These are phyloP conservation scores for Sugiyamaella valdiviana DNA, from an alignment of 805 yeast species.

Conservation along the genomic window DNA sequence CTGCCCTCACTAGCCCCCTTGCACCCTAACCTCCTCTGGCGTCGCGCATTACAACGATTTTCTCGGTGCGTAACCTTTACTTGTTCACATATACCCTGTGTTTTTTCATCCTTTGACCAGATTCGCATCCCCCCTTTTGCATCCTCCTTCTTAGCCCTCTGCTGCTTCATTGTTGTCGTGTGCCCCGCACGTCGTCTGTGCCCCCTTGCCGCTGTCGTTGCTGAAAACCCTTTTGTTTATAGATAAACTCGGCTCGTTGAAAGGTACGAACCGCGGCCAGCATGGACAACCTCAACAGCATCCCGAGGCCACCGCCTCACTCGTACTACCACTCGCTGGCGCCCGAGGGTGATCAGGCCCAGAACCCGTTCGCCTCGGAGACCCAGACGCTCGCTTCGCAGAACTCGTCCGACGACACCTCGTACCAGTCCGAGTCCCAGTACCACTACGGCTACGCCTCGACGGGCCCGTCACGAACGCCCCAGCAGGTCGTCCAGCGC, in stretches of 20 bases:
- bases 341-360: conserved; percentile 10
- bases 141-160: not conserved
- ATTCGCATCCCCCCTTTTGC: not conserved
- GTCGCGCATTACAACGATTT: not conserved
- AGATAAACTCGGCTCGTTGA: no score
- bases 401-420: conserved; percentile 16
- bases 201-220: not conserved
- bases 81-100: not conserved
- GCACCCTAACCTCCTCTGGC: no score
- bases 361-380: conserved; percentile 29
- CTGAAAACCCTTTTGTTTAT: not conserved
- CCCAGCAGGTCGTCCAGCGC: conserved; percentile 11
- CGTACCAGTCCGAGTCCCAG: conserved; percentile 1
- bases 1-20: no score
- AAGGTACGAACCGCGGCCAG: no score
- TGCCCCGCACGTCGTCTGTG: not conserved
- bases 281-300: conserved; percentile 4
- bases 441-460: conserved; percentile 3
- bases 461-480: not conserved
- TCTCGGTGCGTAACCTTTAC: not conserved
- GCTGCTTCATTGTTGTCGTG: not conserved
- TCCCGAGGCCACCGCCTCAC: conserved; percentile 5
- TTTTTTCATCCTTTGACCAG: not conserved
- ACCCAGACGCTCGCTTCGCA: conserved; percentile 21
- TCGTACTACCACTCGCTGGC: conserved; percentile 5